Conservation (phyloP, 1,284 basidiomycete genomes). For the Cutaneotrichosporon sp. region DNA sequence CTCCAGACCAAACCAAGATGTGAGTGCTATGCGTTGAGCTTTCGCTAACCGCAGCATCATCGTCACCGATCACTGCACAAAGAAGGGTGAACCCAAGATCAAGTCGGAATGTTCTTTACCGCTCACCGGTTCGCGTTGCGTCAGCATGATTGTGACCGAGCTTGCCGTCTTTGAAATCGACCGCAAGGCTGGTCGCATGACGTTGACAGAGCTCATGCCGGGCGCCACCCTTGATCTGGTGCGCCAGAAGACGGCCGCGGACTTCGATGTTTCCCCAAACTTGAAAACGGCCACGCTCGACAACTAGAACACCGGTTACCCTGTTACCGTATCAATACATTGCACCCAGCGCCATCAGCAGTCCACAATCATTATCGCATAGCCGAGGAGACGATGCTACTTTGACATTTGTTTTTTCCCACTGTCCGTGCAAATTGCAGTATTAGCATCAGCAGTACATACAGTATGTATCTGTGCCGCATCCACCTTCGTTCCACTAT, state of each 20-base stretch:
- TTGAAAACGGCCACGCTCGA: conserved; percentile 1
- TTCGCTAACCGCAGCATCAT: conserved; percentile 53
- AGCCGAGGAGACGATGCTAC: too few species aligned
- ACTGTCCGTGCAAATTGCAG: too few species aligned
- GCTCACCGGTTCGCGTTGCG: conserved; percentile 77
- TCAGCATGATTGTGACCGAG: conserved; percentile 85
- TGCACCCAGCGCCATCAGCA: too few species aligned
- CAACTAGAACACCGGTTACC: too few species aligned
- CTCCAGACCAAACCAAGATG: conserved; percentile 56
- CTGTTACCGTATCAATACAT: too few species aligned
- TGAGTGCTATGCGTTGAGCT: background rate
- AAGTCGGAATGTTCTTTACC: conserved; percentile 74
- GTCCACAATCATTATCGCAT: too few species aligned
- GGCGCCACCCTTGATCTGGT: conserved; percentile 78
- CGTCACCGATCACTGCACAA: conserved; percentile 58
- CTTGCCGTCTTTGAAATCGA: conserved; percentile 79
- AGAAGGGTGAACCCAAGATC: conserved; percentile 81
- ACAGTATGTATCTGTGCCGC: too few species aligned
- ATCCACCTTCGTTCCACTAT: too few species aligned
- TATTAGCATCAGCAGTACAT: too few species aligned
- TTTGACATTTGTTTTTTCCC: too few species aligned
- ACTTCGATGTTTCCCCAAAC: conserved; percentile 54
- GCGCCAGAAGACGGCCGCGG: conserved; percentile 72
- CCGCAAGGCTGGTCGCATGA: conserved; percentile 63
- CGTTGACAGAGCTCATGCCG: conserved; percentile 70